Base-by-base conservation (phyloP, 495 filamentous ascomycete genomes). In the Podospora sp. region DNA sequence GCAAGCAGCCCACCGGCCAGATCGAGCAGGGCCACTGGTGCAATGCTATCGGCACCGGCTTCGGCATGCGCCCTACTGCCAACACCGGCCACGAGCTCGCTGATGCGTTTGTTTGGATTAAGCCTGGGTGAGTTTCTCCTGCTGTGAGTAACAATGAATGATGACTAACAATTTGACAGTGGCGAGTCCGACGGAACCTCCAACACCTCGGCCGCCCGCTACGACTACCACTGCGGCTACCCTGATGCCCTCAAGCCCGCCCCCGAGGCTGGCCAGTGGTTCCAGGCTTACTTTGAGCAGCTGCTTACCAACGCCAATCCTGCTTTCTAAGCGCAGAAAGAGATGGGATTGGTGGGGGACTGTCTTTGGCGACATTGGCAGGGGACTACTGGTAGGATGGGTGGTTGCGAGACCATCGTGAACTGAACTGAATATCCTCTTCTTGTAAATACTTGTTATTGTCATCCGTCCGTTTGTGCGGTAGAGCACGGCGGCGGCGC, bases 91-190 rank as follows among this genome's bases (percentile, higher is more conserved):
- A 85, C 70, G 71, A 79, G 9, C 78, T 90, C n/a, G 79, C 83
- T 49, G 90, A 93, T 76, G 89, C 91, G 60, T 92, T 93, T 79
- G 90, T 92, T 78, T 93, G 91, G 91, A 79, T 91, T 71, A 93
- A 93, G 86, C 91, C 90, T 63, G 91, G 91, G 40, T 46, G 14
- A 46, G 40, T 46, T 2, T 14, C 16, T 12, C 40, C 2, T 6
- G 2, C 2, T 14, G 40, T 18, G 2, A 4, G 2, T 18, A 18
- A 46, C 4, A 14, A 6, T 11, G 40, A 46, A 14, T 14, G 11
- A 11, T 46, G 40, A 46, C 40, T 46, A 46, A 46, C 40, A 46
- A 46, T n/a, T n/a, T n/a, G 14, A 46, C 40, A 46, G 91, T 72
- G 91, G 91, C 70, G 91, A 95, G 78, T 88, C 86, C 52, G 91